Percentiles rank a stretch among this genome's conserved stretches.
Conservation (phyloP, 177 flowering plant genomes). For the Vitis hybrid region DNA sequence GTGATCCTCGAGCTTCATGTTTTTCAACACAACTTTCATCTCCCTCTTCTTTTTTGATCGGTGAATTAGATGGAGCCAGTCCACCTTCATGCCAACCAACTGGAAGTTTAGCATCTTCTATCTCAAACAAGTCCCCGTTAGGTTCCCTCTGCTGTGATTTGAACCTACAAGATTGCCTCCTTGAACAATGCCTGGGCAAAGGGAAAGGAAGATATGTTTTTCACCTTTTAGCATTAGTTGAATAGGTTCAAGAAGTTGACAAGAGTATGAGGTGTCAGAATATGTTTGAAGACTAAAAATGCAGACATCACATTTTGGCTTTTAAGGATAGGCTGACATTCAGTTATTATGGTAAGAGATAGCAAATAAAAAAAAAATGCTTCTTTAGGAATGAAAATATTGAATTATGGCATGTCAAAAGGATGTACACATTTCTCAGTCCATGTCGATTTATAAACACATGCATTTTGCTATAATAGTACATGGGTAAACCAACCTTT, state of each 20-base stretch:
- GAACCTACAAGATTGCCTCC: constrained; percentile 52
- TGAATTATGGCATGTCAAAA: no score
- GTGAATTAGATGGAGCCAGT: constrained; percentile 5
- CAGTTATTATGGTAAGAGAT: no score
- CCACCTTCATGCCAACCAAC: constrained; percentile 17
- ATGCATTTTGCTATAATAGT: background rate
- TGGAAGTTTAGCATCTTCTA: constrained; percentile 43
- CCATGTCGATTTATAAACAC: no score
- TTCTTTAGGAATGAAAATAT: no score
- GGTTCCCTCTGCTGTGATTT: constrained; percentile 32
- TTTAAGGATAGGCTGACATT: no score
- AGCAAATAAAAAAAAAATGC: no score
- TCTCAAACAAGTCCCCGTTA: constrained; percentile 54
- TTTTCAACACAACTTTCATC: constrained; percentile 9
- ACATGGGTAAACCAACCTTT: constrained; percentile 40
- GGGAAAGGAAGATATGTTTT: background rate
- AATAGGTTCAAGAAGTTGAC: no score
- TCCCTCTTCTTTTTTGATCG: constrained; percentile 14
- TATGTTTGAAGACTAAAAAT: no score
- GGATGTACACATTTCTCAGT: no score
- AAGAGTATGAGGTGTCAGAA: no score
- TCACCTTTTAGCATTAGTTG: no score
- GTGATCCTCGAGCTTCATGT: constrained; percentile 20
- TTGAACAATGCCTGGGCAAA: constrained; percentile 46
- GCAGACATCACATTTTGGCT: no score